Base-by-base conservation (phyloP, 1,139 yeast genomes). In the Nadsonia starkeyi-henricii region DNA sequence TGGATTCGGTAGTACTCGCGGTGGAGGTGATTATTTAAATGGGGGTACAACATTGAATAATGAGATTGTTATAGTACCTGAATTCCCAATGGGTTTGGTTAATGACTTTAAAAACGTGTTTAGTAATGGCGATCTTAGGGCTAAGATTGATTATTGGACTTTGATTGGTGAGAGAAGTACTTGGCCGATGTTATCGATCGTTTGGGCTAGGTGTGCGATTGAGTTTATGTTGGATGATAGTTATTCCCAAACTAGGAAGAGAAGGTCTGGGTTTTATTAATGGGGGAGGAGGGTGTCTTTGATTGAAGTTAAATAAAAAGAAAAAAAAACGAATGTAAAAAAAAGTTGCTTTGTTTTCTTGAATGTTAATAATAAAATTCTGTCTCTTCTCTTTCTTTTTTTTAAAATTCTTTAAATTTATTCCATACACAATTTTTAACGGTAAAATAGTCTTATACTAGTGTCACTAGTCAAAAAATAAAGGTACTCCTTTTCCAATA, bases 1-100 rank as follows among this genome's bases (percentile, higher is more conserved):
- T n/a, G 49, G 49, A 28, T 30, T 47, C n/a, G 49, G 49, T 2
- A 43, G 44, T 9, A 43, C 39, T 15, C 39, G 39, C 15, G 39
- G 39, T 9, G 39, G 39, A 7, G 39, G 39, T 15, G 39, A 33
- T 33, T 33, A 33, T 15, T 33, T 33, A n/a, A 33, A 15, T 33
- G 39, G 39, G 15, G 39, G 39, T 15, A n/a, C 39, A 4, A 33
- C 39, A 15, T 33, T 33, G 17, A 33, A 33, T 33, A 45, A 45
- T 3, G 95, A 88, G 59, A 81, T 91, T 21, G 85, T 95, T 0
- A 82, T 91, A 44, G 96, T 91, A 2, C 98, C 98, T 0, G 93
- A 84, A 60, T 65, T 86, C 50, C 70, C 84, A 49, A 58, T 60
- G n/a, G 80, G 84, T 45, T 66, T 86, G 46, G 61, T 82, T 44